These are phyloP conservation scores for Leishmania braziliensis DNA, from an alignment of 208 protist species.

Conservation along the genomic window DNA sequence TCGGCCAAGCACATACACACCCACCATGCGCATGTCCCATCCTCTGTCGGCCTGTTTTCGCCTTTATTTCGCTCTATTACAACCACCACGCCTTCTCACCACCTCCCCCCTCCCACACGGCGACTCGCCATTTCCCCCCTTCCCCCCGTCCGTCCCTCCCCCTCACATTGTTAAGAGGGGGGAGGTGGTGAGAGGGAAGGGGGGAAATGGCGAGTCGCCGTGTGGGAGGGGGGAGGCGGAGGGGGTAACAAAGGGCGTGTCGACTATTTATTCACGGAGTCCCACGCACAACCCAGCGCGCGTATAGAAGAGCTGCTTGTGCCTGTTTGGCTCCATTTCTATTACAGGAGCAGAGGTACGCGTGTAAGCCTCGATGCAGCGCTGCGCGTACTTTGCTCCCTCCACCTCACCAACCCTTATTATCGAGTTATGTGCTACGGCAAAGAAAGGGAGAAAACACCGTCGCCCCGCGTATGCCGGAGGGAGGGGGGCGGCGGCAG, in stretches of 20 bases:
- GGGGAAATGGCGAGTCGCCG: neutral
- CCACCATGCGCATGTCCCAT: neutral
- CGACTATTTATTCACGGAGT: neutral
- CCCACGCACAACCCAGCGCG: neutral
- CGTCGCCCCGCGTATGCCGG: too few relatives aligned
- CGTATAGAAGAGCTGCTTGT: neutral
- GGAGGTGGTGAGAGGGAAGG: neutral
- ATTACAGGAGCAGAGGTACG: neutral
- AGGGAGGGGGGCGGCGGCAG: neutral
- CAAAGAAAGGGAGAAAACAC: neutral
- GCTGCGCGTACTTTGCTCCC: neutral
- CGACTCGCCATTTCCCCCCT: neutral
- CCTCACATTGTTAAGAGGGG: neutral
- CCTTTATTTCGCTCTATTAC: slow-evolving; percentile 2
- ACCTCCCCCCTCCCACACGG: neutral
- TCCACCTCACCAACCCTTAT: neutral
- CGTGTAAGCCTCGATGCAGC: neutral
- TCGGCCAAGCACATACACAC: neutral
- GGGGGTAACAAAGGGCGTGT: neutral
- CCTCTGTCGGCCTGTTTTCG: neutral
- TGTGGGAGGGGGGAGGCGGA: neutral
- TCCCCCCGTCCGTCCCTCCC: neutral
- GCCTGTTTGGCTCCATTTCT: neutral
- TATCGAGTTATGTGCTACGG: neutral
- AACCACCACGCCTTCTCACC: too few relatives aligned